These are phyloP conservation scores for Phyllostachys edulis DNA, from an alignment of 176 grass and related monocot species.

Conservation along the genomic window DNA sequence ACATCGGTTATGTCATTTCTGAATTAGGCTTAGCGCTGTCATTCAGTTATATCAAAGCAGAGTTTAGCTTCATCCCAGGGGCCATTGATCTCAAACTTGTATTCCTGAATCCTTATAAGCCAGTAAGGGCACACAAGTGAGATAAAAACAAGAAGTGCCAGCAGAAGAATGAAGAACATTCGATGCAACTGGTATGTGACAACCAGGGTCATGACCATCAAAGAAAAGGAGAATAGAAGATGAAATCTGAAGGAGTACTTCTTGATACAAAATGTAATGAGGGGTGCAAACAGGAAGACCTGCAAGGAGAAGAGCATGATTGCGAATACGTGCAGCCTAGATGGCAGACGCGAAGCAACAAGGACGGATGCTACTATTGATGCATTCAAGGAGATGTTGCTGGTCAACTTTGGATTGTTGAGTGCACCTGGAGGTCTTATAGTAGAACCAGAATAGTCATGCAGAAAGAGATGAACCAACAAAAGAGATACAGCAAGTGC, in stretches of 20 bases:
- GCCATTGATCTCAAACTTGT: conserved; percentile 99
- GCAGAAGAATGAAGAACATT: conserved; percentile 65
- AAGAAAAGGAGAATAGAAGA: conserved; percentile 59
- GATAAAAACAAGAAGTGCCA: conserved; percentile 69
- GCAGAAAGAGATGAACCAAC: conserved; percentile 83
- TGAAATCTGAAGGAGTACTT: conserved; percentile 80
- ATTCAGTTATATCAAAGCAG: conserved; percentile 92
- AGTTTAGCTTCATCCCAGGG: conserved; percentile 98
- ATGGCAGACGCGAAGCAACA: conserved; percentile 78
- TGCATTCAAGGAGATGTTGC: conserved; percentile 88
- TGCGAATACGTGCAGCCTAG: conserved; percentile 85
- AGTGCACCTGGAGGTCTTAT: conserved; percentile 86
- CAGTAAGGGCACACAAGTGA: conserved; percentile 79
- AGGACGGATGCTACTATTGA: conserved; percentile 90
- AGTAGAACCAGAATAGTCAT: conserved; percentile 92
- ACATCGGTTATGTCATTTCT: conserved; percentile 3
- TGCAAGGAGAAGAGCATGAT: conserved; percentile 92
- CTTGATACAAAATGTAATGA: conserved; percentile 85
- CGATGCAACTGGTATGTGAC: conserved; percentile 70
- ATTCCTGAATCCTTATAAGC: conserved; percentile 96
- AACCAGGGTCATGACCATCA: conserved; percentile 56
- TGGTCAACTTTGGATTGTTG: conserved; percentile 82
- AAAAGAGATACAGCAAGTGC: conserved; percentile 79
- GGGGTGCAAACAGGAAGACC: conserved; percentile 87
- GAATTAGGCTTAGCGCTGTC: background rate